Percentiles rank a stretch among this genome's conserved stretches.
phyloP scores from a whole-genome alignment of 2,329 filamentous ascomycete species.

The Dothideomycetidae sp. region DNA sequence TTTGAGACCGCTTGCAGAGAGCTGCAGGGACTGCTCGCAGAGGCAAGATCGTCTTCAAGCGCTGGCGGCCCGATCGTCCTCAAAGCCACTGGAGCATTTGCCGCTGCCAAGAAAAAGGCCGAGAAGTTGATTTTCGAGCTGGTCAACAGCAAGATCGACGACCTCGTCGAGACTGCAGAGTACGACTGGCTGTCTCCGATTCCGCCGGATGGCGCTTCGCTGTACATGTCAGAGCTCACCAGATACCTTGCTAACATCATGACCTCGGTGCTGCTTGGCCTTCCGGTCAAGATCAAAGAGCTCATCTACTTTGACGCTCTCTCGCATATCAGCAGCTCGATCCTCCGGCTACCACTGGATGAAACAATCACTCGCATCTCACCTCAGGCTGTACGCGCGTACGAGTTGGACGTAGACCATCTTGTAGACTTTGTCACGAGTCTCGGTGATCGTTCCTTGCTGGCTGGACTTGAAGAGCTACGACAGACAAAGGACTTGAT shows the following conservation, averaged over 20 bases:
- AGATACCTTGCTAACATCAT: conserved; percentile 91
- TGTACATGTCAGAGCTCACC: conserved; percentile 91
- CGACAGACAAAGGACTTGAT: conserved; percentile 76
- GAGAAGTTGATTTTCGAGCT: conserved; percentile 97
- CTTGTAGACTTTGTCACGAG: conserved; percentile 77
- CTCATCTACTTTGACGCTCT: conserved; percentile 96
- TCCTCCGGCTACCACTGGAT: conserved; percentile 52
- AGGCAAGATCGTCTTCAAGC: conserved; percentile 68
- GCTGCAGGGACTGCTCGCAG: conserved; percentile 71
- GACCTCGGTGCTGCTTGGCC: conserved; percentile 78
- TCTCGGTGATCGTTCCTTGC: conserved; percentile 65
- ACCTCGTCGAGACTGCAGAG: conserved; percentile 90
- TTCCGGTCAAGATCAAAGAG: conserved; percentile 94
- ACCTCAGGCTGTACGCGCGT: conserved; percentile 63
- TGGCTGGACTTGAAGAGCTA: conserved; percentile 81
- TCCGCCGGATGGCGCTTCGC: conserved; percentile 59
- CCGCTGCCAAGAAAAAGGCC: conserved; percentile 82
- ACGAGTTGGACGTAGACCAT: conserved; percentile 72
- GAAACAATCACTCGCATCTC: conserved; percentile 74
- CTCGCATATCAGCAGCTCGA: conserved; percentile 61
- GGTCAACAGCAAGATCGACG: conserved; percentile 97
- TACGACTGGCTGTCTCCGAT: conserved; percentile 71
- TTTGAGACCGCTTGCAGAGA: conserved; percentile 89
- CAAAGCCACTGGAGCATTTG: conserved; percentile 72
- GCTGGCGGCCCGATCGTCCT: conserved; percentile 68